A percentile compares a stretch with the other conserved stretches of the same genome.
phyloP scores from a whole-genome alignment of 805 yeast genomes.

The Candida saitoana region DNA sequence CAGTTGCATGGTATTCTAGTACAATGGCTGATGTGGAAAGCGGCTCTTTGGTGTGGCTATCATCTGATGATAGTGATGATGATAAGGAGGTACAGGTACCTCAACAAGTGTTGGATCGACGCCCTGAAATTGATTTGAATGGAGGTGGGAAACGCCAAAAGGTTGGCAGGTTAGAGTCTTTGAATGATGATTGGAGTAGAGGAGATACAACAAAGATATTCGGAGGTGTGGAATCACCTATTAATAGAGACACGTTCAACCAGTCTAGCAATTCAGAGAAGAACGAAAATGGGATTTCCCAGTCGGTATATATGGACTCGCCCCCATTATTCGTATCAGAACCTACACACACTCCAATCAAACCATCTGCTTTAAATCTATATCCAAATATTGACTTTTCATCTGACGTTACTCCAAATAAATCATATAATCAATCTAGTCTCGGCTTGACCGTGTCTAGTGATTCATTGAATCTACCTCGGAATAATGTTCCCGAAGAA shows the following conservation, averaged over 20 bases:
- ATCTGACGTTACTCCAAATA: no score
- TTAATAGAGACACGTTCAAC: neutral
- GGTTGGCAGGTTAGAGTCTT: constrained; percentile 2
- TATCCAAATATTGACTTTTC: neutral
- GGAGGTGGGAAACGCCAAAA: neutral
- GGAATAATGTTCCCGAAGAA: no score
- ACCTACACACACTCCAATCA: neutral
- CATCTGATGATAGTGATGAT: neutral
- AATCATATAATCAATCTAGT: no score
- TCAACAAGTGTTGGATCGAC: neutral
- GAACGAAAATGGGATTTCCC: neutral
- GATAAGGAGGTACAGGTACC: neutral
- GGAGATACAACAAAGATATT: neutral
- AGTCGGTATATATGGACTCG: neutral
- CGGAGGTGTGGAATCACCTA: neutral
- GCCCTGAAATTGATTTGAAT: neutral
- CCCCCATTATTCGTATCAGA: neutral
- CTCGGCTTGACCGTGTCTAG: no score
- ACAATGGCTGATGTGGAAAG: neutral
- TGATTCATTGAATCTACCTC: neutral
- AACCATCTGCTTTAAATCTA: neutral
- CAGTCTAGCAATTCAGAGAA: neutral
- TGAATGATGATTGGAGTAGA: constrained; percentile 1
- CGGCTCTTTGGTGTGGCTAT: neutral
- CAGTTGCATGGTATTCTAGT: neutral